Base-by-base conservation (phyloP, 495 filamentous ascomycete species). In the Penicillium paxilli region DNA sequence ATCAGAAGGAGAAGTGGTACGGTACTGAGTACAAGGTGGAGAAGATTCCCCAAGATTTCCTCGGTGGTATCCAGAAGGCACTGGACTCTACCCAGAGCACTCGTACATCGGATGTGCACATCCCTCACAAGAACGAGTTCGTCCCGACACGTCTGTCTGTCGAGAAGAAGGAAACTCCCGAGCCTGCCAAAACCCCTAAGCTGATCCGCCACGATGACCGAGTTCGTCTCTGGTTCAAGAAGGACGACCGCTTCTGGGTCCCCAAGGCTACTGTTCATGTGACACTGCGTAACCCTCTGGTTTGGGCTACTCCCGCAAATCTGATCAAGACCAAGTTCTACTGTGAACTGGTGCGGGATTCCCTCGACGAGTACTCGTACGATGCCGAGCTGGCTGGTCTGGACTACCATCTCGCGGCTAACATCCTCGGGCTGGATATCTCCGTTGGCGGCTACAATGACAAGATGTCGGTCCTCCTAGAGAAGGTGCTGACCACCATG, bases 171-270 rank as follows among this genome's bases (percentile, higher is more conserved):
- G 90, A 94, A 30, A 81, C 90, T 20, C 77, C 84, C 45, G 82
- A 88, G 61, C 88, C 91, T 11, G 73, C 83, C 4, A 83, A 88
- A 52, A 78, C 84, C 14, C 94, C 94, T 1, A 88, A 86, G 61
- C 82, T 99, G 28, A 88, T 99, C 53, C 87, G 93, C 56, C 90
- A 95, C 62, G 94, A 96, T 57, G 82, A 88, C 17, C 72, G 84
- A 7, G 84, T 88, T 2, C 85, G 94, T 25, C 84, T 89, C n/a
- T 99, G 94, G 94, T 97, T 83, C 73, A 99, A 99, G 80, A 98
- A 98, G 72, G 94, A 99, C 60, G 94, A 99, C 61, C 90, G 85
- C 0, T 99, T 97, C 74, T 99, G 94, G 94, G 94, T 99, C 4
- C 94, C 94, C 2, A 97, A 96, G 69, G 94, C 87, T 0, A 96